Evolutionary conservation across 306 rosid species (phyloP).

Genomic region (Cyamopsis tetragonoloba): DNA sequence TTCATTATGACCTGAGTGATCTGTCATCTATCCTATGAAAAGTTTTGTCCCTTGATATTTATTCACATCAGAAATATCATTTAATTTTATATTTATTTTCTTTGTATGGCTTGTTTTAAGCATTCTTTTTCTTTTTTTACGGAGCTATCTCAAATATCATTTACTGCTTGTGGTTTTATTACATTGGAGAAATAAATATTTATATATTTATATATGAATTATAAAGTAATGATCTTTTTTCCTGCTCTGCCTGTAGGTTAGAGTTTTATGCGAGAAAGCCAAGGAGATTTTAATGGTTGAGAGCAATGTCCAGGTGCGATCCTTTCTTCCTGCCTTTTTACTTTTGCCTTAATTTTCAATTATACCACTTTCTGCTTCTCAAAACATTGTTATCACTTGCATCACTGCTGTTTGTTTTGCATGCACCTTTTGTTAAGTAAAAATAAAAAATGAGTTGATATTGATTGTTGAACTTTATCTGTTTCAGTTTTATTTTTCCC

Average conservation of each 20-base stretch:
- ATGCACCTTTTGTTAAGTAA: neutral
- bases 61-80: slow-evolving; percentile 2
- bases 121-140: neutral
- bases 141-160: slow-evolving; percentile 7
- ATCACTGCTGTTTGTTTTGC: slow-evolving; percentile 5
- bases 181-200: neutral
- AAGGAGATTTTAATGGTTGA: slow-evolving; percentile 93
- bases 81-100: slow-evolving; percentile 14
- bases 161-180: neutral
- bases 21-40: neutral
- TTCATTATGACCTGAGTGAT: slow-evolving; percentile 9
- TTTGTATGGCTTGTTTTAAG: slow-evolving; percentile 11
- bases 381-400: slow-evolving; percentile 8
- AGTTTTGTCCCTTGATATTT: neutral
- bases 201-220: too few species aligned
- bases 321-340: slow-evolving; percentile 25
- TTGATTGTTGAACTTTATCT: neutral
- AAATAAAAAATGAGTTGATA: neutral
- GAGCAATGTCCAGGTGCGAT: slow-evolving; percentile 94
- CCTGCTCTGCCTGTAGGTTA: slow-evolving; percentile 57
- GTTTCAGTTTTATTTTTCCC: neutral
- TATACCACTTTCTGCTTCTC: slow-evolving; percentile 6
- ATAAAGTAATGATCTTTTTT: slow-evolving; percentile 24
- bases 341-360: slow-evolving; percentile 1
- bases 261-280: slow-evolving; percentile 82